phyloP scores from a whole-genome alignment of 441 rosid species.

The Pelargonium myrrhifolium region DNA sequence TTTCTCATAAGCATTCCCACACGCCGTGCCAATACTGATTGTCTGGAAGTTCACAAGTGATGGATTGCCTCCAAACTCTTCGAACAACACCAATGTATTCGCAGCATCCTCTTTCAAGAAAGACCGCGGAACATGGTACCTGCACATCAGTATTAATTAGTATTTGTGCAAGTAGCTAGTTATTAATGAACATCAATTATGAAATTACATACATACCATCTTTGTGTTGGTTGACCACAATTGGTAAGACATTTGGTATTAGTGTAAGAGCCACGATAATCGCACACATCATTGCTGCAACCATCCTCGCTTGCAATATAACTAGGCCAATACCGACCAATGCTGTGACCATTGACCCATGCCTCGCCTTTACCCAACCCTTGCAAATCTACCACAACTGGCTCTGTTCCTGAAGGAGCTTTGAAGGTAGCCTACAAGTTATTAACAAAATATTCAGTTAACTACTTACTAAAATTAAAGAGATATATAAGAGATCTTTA shows the following conservation, averaged over 20 bases:
- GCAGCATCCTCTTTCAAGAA: slow-evolving; percentile 9
- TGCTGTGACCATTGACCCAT: slow-evolving; percentile 23
- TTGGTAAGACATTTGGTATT: slow-evolving; percentile 16
- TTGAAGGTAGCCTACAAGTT: slow-evolving; percentile 16
- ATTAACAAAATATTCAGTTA: no score
- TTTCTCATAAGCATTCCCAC: not conserved
- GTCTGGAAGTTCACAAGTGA: slow-evolving; percentile 15
- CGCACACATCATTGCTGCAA: slow-evolving; percentile 12
- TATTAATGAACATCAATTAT: no score
- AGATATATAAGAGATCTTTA: no score
- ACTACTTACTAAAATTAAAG: no score
- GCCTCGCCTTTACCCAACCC: slow-evolving; percentile 26
- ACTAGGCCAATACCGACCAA: slow-evolving; percentile 25
- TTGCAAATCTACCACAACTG: slow-evolving; percentile 22
- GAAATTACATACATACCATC: slow-evolving; percentile 21
- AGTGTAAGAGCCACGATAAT: slow-evolving; percentile 19
- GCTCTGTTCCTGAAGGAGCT: slow-evolving; percentile 18
- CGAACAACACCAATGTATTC: slow-evolving; percentile 21
- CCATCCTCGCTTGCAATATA: slow-evolving; percentile 15
- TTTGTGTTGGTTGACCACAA: slow-evolving; percentile 23
- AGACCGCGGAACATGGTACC: slow-evolving; percentile 24
- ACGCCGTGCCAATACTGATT: slow-evolving; percentile 3
- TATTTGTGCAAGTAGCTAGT: not conserved
- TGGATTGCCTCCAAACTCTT: slow-evolving; percentile 22
- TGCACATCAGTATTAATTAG: not conserved